phyloP scores from a whole-genome alignment of 2,329 filamentous ascomycete genomes.

The Colletotrichum cuscutae region DNA sequence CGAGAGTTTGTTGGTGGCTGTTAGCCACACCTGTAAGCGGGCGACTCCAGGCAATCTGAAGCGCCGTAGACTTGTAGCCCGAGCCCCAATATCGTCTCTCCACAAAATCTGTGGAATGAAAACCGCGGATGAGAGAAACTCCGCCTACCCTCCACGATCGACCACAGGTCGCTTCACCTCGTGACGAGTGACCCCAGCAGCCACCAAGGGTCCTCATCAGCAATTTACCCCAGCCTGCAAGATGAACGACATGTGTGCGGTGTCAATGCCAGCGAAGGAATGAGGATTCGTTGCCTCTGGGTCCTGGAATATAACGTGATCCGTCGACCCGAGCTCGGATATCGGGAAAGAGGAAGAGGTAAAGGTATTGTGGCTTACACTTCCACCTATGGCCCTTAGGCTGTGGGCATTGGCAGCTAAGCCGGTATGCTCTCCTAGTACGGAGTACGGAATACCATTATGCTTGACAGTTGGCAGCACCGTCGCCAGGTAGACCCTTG shows the following conservation, averaged over 20 bases:
- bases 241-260: conserved; percentile 6
- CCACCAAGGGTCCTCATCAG: conserved; percentile 5
- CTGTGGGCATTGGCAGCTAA: neutral
- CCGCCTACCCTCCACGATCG: conserved; percentile 18
- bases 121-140: conserved; percentile 17
- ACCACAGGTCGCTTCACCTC: conserved; percentile 2
- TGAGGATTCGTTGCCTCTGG: conserved; percentile 5
- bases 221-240: conserved; percentile 6
- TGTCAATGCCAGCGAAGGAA: neutral
- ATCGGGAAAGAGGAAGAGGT: conserved; percentile 7
- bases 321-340: conserved; percentile 15
- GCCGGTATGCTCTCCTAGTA: neutral
- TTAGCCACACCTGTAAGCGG: conserved; percentile 29
- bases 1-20: neutral
- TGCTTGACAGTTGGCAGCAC: neutral
- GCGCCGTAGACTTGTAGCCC: conserved; percentile 29
- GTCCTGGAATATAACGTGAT: neutral
- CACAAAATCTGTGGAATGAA: conserved; percentile 7
- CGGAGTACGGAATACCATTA: neutral
- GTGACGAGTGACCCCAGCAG: neutral
- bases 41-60: conserved; percentile 25
- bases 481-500: neutral
- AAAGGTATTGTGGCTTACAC: neutral
- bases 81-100: conserved; percentile 23
- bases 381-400: neutral